Conservation (phyloP, 1,284 basidiomycete species). For the Fereydounia khargensis region DNA sequence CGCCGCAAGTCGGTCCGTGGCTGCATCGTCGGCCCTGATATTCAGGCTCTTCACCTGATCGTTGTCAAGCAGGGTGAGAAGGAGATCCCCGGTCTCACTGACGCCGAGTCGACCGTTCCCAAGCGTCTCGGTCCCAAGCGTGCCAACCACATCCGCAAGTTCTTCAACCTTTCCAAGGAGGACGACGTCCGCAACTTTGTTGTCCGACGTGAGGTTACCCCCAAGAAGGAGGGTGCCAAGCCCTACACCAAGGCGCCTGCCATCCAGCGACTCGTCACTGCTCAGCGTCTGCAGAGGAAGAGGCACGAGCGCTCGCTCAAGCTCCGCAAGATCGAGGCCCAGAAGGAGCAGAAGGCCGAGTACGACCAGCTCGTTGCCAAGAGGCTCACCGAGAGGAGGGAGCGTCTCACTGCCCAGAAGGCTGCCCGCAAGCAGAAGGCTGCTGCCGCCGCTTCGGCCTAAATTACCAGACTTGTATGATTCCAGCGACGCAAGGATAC, state of each 20-base stretch:
- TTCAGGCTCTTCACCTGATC: conserved; percentile 88
- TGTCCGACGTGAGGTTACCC: conserved; percentile 80
- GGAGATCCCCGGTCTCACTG: conserved; percentile 89
- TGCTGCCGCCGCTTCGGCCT: too few relatives aligned
- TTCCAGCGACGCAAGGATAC: too few relatives aligned
- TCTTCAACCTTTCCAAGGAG: conserved; percentile 98
- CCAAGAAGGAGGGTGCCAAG: conserved; percentile 91
- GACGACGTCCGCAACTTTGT: conserved; percentile 94
- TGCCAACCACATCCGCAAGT: conserved; percentile 74
- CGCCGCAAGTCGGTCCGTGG: conserved; percentile 98
- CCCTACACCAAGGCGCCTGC: conserved; percentile 96
- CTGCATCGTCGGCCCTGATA: conserved; percentile 91
- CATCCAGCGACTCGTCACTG: conserved; percentile 71
- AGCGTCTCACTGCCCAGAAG: conserved; percentile 23
- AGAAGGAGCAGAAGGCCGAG: conserved; percentile 92
- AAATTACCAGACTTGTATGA: too few relatives aligned
- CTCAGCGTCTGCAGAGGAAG: conserved; percentile 91
- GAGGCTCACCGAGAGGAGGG: conserved; percentile 90
- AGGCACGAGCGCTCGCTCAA: conserved; percentile 88
- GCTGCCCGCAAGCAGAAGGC: conserved; percentile 34
- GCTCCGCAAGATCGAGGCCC: conserved; percentile 80
- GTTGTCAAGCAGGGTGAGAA: conserved; percentile 95
- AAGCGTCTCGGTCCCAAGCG: conserved; percentile 89
- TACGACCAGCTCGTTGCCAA: conserved; percentile 74
- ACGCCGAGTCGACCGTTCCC: conserved; percentile 74